Conservation (phyloP, 768 basidiomycete species). For the Tylopilus plumbeoviolaceoides region DNA sequence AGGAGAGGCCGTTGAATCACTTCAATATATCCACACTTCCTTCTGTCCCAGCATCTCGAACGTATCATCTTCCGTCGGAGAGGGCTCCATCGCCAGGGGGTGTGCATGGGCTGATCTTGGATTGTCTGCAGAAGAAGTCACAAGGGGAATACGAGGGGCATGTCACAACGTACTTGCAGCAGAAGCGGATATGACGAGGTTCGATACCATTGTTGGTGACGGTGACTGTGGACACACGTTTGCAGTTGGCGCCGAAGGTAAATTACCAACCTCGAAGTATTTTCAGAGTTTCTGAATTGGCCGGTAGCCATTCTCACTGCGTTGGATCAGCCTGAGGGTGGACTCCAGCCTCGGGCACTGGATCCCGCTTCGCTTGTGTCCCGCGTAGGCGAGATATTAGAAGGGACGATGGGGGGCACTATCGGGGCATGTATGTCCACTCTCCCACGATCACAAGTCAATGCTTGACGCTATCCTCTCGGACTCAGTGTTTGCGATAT, state of each 20-base stretch:
- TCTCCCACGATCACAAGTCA: constrained; percentile 3
- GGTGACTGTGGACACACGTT: neutral
- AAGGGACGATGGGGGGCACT: constrained; percentile 37
- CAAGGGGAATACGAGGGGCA: neutral
- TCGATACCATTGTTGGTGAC: neutral
- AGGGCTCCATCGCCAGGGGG: neutral
- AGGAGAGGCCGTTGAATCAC: too few relatives aligned
- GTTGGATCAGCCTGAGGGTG: neutral
- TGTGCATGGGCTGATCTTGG: neutral
- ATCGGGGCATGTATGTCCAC: constrained; percentile 45
- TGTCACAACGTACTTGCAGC: neutral
- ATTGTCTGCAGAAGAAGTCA: neutral
- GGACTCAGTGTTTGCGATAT: constrained; percentile 28
- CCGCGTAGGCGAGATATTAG: neutral
- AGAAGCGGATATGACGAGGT: neutral
- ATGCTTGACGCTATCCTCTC: constrained; percentile 18
- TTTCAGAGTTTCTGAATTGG: neutral
- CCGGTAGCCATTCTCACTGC: neutral
- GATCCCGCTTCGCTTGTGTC: neutral
- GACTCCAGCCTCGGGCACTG: neutral
- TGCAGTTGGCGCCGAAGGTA: neutral
- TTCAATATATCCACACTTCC: too few relatives aligned
- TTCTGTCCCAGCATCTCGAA: neutral
- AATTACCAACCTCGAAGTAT: too few relatives aligned
- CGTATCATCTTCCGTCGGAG: neutral